A percentile compares a stretch with the other conserved stretches of the same genome.
phyloP scores from a whole-genome alignment of 768 basidiomycete genomes.

The Lepiota venenata region DNA sequence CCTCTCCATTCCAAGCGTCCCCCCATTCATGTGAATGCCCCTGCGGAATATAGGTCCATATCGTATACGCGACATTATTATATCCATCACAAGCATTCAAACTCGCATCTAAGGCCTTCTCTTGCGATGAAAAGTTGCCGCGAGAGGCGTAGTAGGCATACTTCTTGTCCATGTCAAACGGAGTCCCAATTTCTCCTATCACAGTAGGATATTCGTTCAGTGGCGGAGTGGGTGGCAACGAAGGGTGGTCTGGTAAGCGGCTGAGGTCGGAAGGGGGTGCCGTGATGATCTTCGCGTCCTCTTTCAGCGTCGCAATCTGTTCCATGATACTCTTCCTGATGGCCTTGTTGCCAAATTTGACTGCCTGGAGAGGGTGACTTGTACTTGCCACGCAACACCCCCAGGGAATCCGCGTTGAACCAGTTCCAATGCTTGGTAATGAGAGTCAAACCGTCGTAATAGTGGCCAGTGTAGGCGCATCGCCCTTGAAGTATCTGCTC shows the following conservation, averaged over 20 bases:
- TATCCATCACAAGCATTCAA: constrained; percentile 74
- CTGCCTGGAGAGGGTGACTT: constrained; percentile 60
- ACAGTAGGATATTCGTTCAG: constrained; percentile 69
- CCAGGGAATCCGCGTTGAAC: constrained; percentile 95
- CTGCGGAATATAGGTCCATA: constrained; percentile 89
- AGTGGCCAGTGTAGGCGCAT: constrained; percentile 76
- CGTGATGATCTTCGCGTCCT: constrained; percentile 65
- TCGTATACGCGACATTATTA: constrained; percentile 74
- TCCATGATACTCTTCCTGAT: constrained; percentile 81
- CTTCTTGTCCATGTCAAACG: constrained; percentile 91
- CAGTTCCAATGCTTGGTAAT: constrained; percentile 92
- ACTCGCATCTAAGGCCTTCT: constrained; percentile 85
- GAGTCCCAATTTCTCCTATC: constrained; percentile 94
- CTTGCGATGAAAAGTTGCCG: constrained; percentile 76
- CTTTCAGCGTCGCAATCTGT: constrained; percentile 77
- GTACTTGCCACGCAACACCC: constrained; percentile 85
- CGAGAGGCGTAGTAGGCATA: constrained; percentile 58
- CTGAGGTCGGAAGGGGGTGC: background rate
- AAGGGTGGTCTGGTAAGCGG: background rate
- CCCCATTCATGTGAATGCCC: constrained; percentile 81
- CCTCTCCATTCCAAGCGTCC: constrained; percentile 97
- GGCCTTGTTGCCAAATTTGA: constrained; percentile 77
- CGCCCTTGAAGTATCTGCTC: constrained; percentile 61
- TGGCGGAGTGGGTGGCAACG: background rate
- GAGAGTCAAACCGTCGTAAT: constrained; percentile 93